Evolutionary conservation across 305 asterid species (phyloP), one percentile per base, ranked within the genome.

Genomic region (Solanum hybrid): DNA sequence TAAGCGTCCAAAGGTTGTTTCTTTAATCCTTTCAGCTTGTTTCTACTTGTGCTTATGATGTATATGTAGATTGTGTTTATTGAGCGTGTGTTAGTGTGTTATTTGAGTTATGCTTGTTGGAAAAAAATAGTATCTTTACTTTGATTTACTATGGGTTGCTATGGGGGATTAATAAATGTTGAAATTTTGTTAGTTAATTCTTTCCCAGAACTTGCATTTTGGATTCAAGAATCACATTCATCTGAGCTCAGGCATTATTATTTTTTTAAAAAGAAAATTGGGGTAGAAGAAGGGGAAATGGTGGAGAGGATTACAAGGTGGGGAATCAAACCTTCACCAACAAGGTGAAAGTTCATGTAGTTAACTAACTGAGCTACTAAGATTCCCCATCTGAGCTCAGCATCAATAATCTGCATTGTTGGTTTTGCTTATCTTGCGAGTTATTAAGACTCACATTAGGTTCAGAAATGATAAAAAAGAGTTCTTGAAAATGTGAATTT

Each of bases 1-100:
- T 92, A 96, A 93, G 93, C 95, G 98, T 10, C 98, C 99, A 5
- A 96, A 96, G 99, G 98, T 97, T 57, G 7, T n/a, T 18, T 35
- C 31, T 78, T 46, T 36, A 16, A 28, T 29, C 36, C 69, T 57
- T 57, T 57, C 69, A 57, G 24, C 11, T 57, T 57, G 69, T 57
- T 6, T 57, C 51, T 42, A 18, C 24, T 29, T 34, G 71, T 75
- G 74, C 29, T 10, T 71, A 12, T 81, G 86, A 36, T 79, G 36
- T 14, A 31, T 26, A 11, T 51, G 12, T 31, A 31, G 4, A 31
- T 51, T 84, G 87, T 28, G 28, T 82, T 26, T 28, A 14, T 40
- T 82, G 6, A 57, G 24, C 20, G 26, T 12, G 87, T 51, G 18
- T 84, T 5, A 6, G 69, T 57, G 24, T 3, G 34, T n/a, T n/a